Base-by-base conservation (phyloP, 345 rosid genomes). In the Rhizophora mangle region DNA sequence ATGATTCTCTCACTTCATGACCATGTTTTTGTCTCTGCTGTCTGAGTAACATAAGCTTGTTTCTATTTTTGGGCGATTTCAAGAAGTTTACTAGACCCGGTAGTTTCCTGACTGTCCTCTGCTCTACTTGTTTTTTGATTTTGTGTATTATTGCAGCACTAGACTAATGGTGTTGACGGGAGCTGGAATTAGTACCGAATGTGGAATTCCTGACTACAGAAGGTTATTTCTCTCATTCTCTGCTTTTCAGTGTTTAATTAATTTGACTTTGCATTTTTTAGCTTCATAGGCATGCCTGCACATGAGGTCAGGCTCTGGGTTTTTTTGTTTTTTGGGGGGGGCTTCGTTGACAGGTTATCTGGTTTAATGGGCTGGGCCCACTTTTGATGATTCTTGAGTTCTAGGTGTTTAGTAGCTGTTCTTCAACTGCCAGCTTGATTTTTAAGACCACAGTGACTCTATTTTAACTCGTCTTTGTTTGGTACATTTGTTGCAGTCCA, bases 141-240 rank as follows among this genome's bases (percentile, higher is more conserved):
- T 39, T 24, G 13, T 62, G 26, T 68, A 8, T 53, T 2, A 7
- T 79, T 56, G 72, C 83, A 94, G 98, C 70, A 74, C 79, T 26
- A 94, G 85, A 67, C 89, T 94, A 26, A 69, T 85, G 69, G 87
- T 91, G 43, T 68, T 94, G 84, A 94, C 95, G 1, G 98, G 98
- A 77, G 98, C 98, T 68, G 98, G 97, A 69, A 74, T 94, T 43
- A 94, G 98, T 67, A 94, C 98, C 0, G 98, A 94, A 77, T 85
- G 93, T 70, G 97, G 98, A 59, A 94, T 94, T 79, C 98, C 98
- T 65, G 98, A 94, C 75, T 94, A 94, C 53, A 85, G 98, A 87
- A 94, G 98, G 98, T 94, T 72, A 20, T 27, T 62, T n/a, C 15
- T 57, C 59, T 52, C 15, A 22, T 10, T 65, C 21, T 53, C 27